Base-by-base conservation (phyloP, 2,329 filamentous ascomycete species). In the Cercospora janseana region DNA sequence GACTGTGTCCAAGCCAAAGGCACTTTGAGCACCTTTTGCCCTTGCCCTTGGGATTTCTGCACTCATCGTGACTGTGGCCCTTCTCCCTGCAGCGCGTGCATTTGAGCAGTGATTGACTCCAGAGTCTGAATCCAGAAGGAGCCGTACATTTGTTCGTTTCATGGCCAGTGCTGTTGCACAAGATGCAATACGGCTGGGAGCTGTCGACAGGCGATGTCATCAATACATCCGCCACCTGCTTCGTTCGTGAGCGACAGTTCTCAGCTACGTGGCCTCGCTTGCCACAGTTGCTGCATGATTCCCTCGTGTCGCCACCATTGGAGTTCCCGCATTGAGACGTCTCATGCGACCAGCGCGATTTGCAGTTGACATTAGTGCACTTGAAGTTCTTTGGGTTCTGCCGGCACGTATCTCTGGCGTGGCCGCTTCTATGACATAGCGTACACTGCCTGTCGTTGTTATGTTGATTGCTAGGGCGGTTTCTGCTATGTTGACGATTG, bases 1-100 rank as follows among this genome's bases (percentile, higher is more conserved):
- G 20, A 10, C 23, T 38, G 13, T 52, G 49, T 10, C 49, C 49
- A 10, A 23, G 38, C 13, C 20, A 20, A 13, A 37, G 26, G 24
- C 43, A 52, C 23, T 48, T 48, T 16, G 28, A 13, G 28, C 49
- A 52, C 24, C 27, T 24, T 29, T 46, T 40, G 3, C 42, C 34
- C 4, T 46, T 40, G 3, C 42, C 34, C 4, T 27, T 23, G 10
- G 52, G 52, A 28, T 49, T 49, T 18, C 28, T 24, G 32, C 52
- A 55, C 10, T 41, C 44, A 26, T 52, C 49, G 21, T 35, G 20
- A n/a, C 18, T 49, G 26, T 57, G 55, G 15, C 51, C 52, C 29
- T 34, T 35, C 9, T 35, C 21, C 23, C 31, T 38, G 35, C 55
- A 57, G 23, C 16, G 16, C 9, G 21, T 20, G 31, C 55, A 57